Evolutionary conservation across 129 eudicot species (phyloP), one percentile per base, ranked within the genome.

Genomic region (Ambrosia trifida): DNA sequence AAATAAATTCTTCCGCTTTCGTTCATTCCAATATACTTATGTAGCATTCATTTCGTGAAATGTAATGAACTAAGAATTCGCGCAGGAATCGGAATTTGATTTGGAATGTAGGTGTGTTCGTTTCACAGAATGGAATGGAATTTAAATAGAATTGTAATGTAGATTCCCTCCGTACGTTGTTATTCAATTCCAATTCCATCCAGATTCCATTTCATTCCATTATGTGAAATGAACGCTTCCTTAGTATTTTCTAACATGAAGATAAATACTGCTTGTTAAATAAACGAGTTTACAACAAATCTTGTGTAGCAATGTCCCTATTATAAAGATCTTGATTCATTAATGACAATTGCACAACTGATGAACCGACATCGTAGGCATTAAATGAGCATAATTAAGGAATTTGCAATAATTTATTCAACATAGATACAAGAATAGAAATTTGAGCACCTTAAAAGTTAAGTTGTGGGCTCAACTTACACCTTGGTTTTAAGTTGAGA

Each of bases 391-490:
- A 28, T 32, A 35, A 28, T 4, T 28, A 57, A 57, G 16, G 32
- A 19, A 7, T 19, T 4, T 7, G 32, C 19, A 53, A 7, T 4
- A 19, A 53, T 9, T 16, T 20, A 50, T 50, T 50, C 24, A 31
- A 19, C 38, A 11, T 2, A 35, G 36, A 28, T 57, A 57, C 63
- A 57, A 54, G 61, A 19, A 54, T 2, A 54, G 61, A 20, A 54
- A 19, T 51, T 54, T 20, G 61, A 19, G n/a, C 61, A 19, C 32
- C 61, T 54, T 24, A 54, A 31, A 20, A 54, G 32, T 54, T 54
- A 54, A 54, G 61, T 54, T 10, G 32, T 20, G 35, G 35, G 61
- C 61, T 54, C 20, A 54, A 54, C 33, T 54, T 54, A 19, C n/a
- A 54, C 24, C 32, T 7, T 20, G 61, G 61, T 9, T 54, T 19